Conservation (phyloP, 129 eudicot species). For the Erigeron canadensis region DNA sequence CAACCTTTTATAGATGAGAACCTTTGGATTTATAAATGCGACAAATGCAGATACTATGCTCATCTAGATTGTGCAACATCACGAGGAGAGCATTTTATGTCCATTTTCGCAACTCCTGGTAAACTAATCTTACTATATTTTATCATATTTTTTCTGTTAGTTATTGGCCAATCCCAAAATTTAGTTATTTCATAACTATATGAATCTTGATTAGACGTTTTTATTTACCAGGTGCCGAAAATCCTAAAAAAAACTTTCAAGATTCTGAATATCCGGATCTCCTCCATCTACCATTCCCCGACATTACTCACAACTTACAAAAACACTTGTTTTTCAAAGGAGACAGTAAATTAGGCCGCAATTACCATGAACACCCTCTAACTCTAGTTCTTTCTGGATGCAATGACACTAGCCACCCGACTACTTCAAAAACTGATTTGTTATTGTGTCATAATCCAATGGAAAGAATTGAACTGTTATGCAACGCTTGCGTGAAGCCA, state of each 20-base stretch:
- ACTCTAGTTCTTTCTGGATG: background rate
- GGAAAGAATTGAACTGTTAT: background rate
- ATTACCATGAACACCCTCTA: background rate
- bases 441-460: background rate
- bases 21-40: background rate
- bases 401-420: background rate
- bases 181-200: background rate
- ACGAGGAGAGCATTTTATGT: constrained; percentile 3
- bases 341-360: background rate
- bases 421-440: background rate
- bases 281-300: constrained; percentile 1
- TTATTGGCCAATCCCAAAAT: background rate
- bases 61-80: background rate
- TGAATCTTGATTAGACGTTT: background rate
- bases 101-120: background rate
- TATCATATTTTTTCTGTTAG: background rate
- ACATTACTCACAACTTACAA: background rate
- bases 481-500: background rate
- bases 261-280: background rate
- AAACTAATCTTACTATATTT: background rate
- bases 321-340: background rate
- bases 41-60: background rate
- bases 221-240: background rate
- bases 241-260: background rate
- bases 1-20: background rate